Evolutionary conservation across 1,284 basidiomycete species (phyloP), one percentile per base, ranked within the genome.

Genomic region (Melampsora americana): DNA sequence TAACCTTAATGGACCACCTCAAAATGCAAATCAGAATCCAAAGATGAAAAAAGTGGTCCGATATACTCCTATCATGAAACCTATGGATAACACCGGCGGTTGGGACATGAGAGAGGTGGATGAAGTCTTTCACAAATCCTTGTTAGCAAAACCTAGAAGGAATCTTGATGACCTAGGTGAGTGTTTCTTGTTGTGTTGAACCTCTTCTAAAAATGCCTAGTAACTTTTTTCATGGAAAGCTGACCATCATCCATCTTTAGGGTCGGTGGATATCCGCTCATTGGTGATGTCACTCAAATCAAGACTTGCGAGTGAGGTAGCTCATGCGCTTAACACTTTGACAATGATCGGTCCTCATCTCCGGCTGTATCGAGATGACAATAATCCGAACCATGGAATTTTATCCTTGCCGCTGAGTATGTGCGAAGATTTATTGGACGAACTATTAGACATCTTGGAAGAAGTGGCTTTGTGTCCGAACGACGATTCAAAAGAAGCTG

Each of bases 271-370:
- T 80, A 89, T 98, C 69, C 92, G 95, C 81, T 89, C 89, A 9
- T 85, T 99, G 69, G 90, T 90, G 50, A 90, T 99, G 89, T 92
- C 92, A 42, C 84, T 99, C 68, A 89, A 93, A 50, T 95, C 92
- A 46, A 86, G 95, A 50, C 84, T 98, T 56, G 87, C 90, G 2
- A 86, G 87, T 60, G 95, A 99, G 82, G 84, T 96, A 60, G 89
- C 92, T 3, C 98, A 95, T 82, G 92, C 91, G 4, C 84, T 99
- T 79, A 93, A 93, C 32, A 92, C 92, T 1, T 86, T 98, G 79
- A 89, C 90, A n/a, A 86, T 97, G 80, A 85, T 99, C 73, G 90
- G 90, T 3, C 89, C 90, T 5, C 88, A 91, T 87, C 87, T 88
- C 35, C 87, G 69, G 70, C 26, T 66, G 26, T 79, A 82, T 35